phyloP scores from a whole-genome alignment of 1,284 basidiomycete genomes.

The Leccinum cinnamomeum region DNA sequence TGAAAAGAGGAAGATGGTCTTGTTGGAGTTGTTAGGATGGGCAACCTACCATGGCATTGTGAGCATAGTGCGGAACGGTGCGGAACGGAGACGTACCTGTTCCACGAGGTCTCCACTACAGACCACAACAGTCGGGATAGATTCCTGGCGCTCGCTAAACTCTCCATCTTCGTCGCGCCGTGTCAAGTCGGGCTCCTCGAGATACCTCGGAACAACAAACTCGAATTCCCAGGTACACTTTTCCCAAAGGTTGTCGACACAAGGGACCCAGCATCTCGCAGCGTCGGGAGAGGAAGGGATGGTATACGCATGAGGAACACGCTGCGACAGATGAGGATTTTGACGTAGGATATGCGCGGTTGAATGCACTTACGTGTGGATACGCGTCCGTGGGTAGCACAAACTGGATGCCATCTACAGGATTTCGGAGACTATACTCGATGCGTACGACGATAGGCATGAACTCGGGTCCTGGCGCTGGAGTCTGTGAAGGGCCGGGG shows the following conservation, averaged over 20 bases:
- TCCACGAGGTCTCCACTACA: conserved; percentile 94
- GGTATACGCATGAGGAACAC: conserved; percentile 92
- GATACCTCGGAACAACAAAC: conserved; percentile 87
- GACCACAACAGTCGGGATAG: conserved; percentile 80
- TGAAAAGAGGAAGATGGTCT: conserved; percentile 93
- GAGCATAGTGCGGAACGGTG: conserved; percentile 15
- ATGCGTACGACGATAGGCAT: conserved; percentile 77
- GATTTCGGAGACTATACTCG: conserved; percentile 77
- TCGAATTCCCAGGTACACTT: conserved; percentile 99
- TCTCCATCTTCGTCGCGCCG: conserved; percentile 55
- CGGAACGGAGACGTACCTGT: conserved; percentile 57
- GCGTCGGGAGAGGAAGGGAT: conserved; percentile 87
- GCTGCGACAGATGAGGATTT: conserved; percentile 46
- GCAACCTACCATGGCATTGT: conserved; percentile 58
- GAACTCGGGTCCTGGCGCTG: conserved; percentile 60
- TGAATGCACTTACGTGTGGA: conserved; percentile 69
- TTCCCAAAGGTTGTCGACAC: conserved; percentile 94
- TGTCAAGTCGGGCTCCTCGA: conserved; percentile 63
- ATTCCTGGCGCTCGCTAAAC: conserved; percentile 48
- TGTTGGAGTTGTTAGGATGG: conserved; percentile 92
- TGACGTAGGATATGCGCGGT: conserved; percentile 16
- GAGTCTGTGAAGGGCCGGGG: conserved; percentile 51
- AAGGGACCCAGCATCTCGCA: conserved; percentile 96
- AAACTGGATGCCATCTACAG: conserved; percentile 86
- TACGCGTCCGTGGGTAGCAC: conserved; percentile 77